Conservation (phyloP, 2,329 filamentous ascomycete genomes). For the Albifimbria verrucaria region DNA sequence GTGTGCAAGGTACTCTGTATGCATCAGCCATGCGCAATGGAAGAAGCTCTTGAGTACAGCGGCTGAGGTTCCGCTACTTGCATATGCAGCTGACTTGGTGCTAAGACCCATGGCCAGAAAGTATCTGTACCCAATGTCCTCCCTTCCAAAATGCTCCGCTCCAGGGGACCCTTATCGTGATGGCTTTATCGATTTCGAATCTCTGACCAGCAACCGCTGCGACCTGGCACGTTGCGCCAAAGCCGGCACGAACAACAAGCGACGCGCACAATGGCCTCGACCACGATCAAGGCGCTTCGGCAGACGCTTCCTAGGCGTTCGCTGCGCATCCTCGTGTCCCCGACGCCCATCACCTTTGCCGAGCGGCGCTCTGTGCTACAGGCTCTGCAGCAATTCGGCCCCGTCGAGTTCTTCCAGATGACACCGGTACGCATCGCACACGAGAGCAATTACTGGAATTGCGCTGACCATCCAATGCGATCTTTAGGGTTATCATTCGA, state of each 20-base stretch:
- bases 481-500: constrained; percentile 40
- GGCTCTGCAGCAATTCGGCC: constrained; percentile 45
- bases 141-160: too few relatives aligned
- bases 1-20: too few relatives aligned
- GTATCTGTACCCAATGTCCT: too few relatives aligned
- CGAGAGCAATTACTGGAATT: neutral
- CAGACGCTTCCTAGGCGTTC: constrained; percentile 26
- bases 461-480: neutral
- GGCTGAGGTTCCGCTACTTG: too few relatives aligned
- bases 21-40: too few relatives aligned
- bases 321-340: constrained; percentile 50
- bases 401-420: constrained; percentile 49
- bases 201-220: too few relatives aligned
- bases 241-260: neutral
- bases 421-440: constrained; percentile 12
- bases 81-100: too few relatives aligned
- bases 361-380: constrained; percentile 55
- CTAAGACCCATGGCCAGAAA: too few relatives aligned
- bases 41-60: too few relatives aligned
- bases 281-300: constrained; percentile 6
- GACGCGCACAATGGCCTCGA: neutral
- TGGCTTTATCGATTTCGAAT: too few relatives aligned
- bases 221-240: constrained; percentile 3
- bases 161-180: too few relatives aligned
- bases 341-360: constrained; percentile 46